Conservation (phyloP, 306 rosid genomes). For the Erythrophleum fordii region DNA sequence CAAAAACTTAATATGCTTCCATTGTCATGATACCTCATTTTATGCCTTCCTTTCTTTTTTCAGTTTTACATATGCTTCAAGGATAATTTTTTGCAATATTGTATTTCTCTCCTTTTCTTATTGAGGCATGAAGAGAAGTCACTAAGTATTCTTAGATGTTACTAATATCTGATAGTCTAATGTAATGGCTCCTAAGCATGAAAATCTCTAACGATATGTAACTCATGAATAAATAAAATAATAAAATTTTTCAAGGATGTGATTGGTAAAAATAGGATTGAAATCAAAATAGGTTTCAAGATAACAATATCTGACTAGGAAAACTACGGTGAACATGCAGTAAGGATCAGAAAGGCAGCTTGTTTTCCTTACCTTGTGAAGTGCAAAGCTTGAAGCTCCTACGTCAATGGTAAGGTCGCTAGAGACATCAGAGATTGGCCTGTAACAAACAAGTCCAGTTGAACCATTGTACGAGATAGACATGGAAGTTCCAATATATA, state of each 20-base stretch:
- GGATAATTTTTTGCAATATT: background rate
- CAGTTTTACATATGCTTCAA: background rate
- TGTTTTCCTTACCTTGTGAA: conserved; percentile 61
- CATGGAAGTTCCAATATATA: conserved; percentile 4
- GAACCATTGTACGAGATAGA: conserved; percentile 30
- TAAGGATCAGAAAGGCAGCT: background rate
- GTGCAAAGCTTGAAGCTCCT: conserved; percentile 69
- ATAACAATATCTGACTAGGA: background rate
- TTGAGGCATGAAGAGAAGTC: background rate
- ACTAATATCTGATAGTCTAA: background rate
- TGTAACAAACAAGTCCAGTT: conserved; percentile 42
- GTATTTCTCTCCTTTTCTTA: too few relatives aligned
- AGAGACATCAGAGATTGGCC: conserved; percentile 83
- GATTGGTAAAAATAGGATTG: background rate
- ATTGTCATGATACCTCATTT: background rate
- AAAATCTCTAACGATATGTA: background rate
- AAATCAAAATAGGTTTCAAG: background rate
- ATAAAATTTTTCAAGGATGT: background rate
- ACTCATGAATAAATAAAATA: background rate
- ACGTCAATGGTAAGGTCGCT: conserved; percentile 72
- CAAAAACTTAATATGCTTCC: background rate
- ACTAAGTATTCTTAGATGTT: background rate
- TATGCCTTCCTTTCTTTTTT: background rate
- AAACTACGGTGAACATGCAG: background rate
- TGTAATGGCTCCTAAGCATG: background rate